Conservation (phyloP, 352 stramenopile genomes). For the Pythium volutum region DNA sequence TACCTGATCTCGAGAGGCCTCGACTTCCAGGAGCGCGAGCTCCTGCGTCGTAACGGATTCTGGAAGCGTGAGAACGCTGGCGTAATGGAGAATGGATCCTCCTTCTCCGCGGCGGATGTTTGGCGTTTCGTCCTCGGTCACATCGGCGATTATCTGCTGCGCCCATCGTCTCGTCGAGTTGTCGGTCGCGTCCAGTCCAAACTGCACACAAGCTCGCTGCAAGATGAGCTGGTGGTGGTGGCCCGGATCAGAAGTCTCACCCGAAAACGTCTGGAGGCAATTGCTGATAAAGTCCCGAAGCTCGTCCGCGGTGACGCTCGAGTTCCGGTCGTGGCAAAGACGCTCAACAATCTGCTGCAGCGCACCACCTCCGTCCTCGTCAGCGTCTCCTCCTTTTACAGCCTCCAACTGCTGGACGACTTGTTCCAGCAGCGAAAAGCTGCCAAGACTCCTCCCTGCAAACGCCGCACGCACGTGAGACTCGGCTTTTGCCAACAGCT, state of each 20-base stretch:
- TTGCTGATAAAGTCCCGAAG: conserved; percentile 7
- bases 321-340: background rate
- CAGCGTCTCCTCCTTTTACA: background rate
- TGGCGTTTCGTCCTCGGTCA: background rate
- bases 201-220: conserved; percentile 14
- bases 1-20: conserved; percentile 34
- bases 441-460: background rate
- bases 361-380: too few species aligned
- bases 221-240: background rate
- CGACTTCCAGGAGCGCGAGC: conserved; percentile 15
- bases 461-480: conserved; percentile 15
- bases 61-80: conserved; percentile 1
- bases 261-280: conserved; percentile 1
- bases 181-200: conserved; percentile 13
- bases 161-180: background rate
- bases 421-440: conserved; percentile 20
- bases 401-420: conserved; percentile 13
- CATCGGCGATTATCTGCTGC: background rate
- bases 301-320: conserved; percentile 7
- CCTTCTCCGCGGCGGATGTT: background rate
- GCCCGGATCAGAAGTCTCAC: background rate
- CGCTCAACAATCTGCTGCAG: conserved; percentile 4
- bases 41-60: background rate
- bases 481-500: conserved; percentile 18
- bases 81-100: conserved; percentile 16